Evolutionary conservation across 805 yeast species (phyloP).

Genomic region (Pichia sporocuriosa): DNA sequence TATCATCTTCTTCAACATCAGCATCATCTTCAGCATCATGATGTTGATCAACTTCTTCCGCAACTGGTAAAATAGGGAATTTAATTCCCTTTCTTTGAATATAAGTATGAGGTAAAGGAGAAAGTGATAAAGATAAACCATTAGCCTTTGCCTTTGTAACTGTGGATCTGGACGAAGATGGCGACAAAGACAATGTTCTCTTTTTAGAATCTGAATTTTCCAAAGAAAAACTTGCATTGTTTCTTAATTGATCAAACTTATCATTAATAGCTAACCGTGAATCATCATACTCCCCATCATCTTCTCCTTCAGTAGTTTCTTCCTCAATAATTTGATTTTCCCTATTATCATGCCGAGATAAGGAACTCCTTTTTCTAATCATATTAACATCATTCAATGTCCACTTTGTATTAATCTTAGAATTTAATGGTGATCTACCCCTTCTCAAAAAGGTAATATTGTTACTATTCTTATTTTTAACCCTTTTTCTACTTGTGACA

Average conservation of each 20-base stretch:
- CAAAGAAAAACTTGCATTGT: no score
- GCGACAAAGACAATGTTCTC: no score
- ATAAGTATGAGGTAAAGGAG: no score
- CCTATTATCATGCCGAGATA: conserved; percentile 46
- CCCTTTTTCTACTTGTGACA: conserved; percentile 22
- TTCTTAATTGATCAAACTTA: not conserved
- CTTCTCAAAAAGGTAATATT: conserved; percentile 19
- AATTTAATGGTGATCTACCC: conserved; percentile 29
- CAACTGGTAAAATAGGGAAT: conserved; percentile 11
- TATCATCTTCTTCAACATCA: conserved; percentile 26
- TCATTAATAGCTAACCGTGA: conserved; percentile 1
- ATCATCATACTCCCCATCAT: conserved; percentile 6
- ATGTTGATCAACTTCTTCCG: conserved; percentile 14
- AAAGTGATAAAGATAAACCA: no score
- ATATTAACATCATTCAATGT: conserved; percentile 13
- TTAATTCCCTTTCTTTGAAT: conserved; percentile 8
- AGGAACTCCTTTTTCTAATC: conserved; percentile 23
- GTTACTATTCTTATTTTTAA: conserved; percentile 14
- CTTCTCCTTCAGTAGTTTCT: conserved; percentile 8
- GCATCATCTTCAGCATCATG: conserved; percentile 12
- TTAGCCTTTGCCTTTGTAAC: no score
- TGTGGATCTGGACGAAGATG: no score
- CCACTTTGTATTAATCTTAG: conserved; percentile 28
- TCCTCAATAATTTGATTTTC: conserved; percentile 44
- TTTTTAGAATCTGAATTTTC: no score